These are phyloP conservation scores for Botrytis squamosa DNA, from an alignment of 2,329 filamentous ascomycete species.

Conservation along the genomic window DNA sequence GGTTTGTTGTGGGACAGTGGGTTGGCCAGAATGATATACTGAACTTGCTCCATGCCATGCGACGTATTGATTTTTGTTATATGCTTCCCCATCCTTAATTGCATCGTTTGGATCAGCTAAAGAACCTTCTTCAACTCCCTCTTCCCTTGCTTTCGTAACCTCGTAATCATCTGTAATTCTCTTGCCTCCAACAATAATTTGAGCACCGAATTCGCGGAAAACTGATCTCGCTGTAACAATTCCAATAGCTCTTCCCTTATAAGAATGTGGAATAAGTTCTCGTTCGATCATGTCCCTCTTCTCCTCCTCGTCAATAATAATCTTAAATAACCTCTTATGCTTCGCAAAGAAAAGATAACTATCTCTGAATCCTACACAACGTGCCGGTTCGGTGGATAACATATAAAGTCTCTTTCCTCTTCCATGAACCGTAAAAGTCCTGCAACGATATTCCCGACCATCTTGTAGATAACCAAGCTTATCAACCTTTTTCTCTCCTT, in stretches of 20 bases:
- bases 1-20: conserved; percentile 70
- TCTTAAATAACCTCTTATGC: conserved; percentile 93
- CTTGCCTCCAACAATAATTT: conserved; percentile 88
- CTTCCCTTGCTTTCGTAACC: conserved; percentile 68
- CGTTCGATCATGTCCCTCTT: conserved; percentile 95
- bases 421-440: conserved; percentile 87
- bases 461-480: conserved; percentile 79
- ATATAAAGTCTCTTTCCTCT: conserved; percentile 89
- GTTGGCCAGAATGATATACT: conserved; percentile 84
- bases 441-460: conserved; percentile 88
- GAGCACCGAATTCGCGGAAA: conserved; percentile 92
- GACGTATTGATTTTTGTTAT: conserved; percentile 98
- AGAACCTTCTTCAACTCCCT: conserved; percentile 83
- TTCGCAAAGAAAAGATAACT: conserved; percentile 99
- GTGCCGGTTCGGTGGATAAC: conserved; percentile 95
- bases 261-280: conserved; percentile 94
- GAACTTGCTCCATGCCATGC: conserved; percentile 97
- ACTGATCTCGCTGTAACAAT: conserved; percentile 95
- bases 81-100: conserved; percentile 73
- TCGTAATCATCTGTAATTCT: conserved; percentile 89
- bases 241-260: conserved; percentile 96
- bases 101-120: conserved; percentile 89
- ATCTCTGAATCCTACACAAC: conserved; percentile 95
- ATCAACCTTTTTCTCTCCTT: conserved; percentile 92
- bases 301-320: conserved; percentile 96